Conservation (phyloP, 768 basidiomycete genomes). For the Tephrocybe sp. region DNA sequence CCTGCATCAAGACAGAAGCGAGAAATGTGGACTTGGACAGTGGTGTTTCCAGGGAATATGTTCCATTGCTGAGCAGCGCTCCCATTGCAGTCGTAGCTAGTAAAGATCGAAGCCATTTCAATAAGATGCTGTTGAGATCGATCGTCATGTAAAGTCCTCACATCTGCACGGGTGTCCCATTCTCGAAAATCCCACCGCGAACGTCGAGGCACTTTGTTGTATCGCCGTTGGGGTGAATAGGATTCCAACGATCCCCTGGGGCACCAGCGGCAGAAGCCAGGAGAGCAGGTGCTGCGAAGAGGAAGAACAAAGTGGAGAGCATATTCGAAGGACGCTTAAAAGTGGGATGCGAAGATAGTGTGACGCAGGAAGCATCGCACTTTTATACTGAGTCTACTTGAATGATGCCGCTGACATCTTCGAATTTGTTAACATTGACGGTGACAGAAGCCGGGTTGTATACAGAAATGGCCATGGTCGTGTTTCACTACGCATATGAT, state of each 20-base stretch:
- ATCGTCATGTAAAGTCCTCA: conserved; percentile 11
- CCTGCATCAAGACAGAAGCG: conserved; percentile 37
- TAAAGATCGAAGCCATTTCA: not conserved
- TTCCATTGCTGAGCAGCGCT: conserved; percentile 29
- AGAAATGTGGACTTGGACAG: conserved; percentile 28
- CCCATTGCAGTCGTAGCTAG: conserved; percentile 35
- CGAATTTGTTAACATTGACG: too few species aligned
- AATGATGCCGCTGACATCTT: not conserved
- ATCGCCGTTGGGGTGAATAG: conserved; percentile 27
- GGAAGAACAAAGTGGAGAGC: conserved; percentile 5
- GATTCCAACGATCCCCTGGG: not conserved
- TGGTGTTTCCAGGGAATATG: conserved; percentile 24
- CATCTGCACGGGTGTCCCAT: conserved; percentile 36
- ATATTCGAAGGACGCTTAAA: not conserved
- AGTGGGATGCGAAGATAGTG: not conserved
- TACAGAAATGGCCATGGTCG: not conserved
- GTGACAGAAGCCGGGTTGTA: not conserved
- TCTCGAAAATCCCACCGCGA: conserved; percentile 26
- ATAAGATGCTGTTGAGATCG: not conserved
- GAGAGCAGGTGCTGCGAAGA: conserved; percentile 5
- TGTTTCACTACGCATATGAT: not conserved
- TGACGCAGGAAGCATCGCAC: not conserved
- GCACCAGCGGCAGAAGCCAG: conserved; percentile 11
- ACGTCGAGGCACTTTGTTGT: conserved; percentile 33
- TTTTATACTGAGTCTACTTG: not conserved